Evolutionary conservation across 2,329 filamentous ascomycete species (phyloP).

Genomic region (Penicillium verrucosum): DNA sequence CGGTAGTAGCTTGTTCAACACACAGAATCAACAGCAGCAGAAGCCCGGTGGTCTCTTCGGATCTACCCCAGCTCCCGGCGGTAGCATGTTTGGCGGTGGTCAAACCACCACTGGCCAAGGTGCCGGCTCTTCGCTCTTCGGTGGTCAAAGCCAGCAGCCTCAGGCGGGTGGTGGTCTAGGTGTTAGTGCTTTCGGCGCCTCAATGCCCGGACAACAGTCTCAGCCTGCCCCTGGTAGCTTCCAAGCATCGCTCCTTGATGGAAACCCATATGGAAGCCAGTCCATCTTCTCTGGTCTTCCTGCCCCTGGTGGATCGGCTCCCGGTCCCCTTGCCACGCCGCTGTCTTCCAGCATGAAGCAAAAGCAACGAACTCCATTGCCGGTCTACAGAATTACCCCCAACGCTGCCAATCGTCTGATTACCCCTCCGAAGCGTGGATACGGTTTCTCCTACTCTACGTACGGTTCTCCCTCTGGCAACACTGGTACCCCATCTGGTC

Average conservation of each 20-base stretch:
- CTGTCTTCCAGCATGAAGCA: slow-evolving; percentile 72
- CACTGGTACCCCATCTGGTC: slow-evolving; percentile 65
- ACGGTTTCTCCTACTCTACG: slow-evolving; percentile 88
- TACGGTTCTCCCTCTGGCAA: slow-evolving; percentile 77
- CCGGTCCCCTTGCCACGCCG: slow-evolving; percentile 88
- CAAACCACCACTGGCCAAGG: slow-evolving; percentile 26
- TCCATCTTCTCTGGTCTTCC: slow-evolving; percentile 76
- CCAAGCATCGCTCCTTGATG: slow-evolving; percentile 74
- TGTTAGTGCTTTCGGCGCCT: slow-evolving; percentile 53
- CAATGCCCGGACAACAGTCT: slow-evolving; percentile 49
- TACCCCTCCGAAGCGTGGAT: slow-evolving; percentile 82
- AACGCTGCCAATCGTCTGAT: slow-evolving; percentile 73
- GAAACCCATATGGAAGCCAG: slow-evolving; percentile 85
- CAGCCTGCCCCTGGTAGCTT: slow-evolving; percentile 50
- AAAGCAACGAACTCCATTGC: slow-evolving; percentile 74
- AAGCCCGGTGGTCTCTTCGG: slow-evolving; percentile 52
- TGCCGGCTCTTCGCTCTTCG: slow-evolving; percentile 57
- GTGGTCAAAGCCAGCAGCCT: slow-evolving; percentile 37
- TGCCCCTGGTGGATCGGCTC: slow-evolving; percentile 62
- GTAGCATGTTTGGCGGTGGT: slow-evolving; percentile 49
- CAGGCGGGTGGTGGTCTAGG: slow-evolving; percentile 31
- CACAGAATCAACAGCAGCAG: slow-evolving; percentile 51
- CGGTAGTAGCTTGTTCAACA: slow-evolving; percentile 42
- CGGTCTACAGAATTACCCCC: slow-evolving; percentile 83
- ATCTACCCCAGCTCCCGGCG: too few relatives aligned